These are phyloP conservation scores for Meyerozyma guilliermondii DNA, from an alignment of 1,139 yeast species.

Conservation along the genomic window DNA sequence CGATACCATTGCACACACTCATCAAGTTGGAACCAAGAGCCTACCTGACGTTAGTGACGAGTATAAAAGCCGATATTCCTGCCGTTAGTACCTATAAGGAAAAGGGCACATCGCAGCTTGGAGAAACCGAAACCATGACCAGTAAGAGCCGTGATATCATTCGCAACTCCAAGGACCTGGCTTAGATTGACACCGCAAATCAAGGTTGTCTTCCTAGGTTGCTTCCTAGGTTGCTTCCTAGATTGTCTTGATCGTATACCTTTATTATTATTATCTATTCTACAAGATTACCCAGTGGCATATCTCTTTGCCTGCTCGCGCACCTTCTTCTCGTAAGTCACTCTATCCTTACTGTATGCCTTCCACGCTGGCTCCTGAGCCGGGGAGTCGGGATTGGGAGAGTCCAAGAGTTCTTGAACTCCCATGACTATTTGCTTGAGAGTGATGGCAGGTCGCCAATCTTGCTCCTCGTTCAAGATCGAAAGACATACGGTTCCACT, in stretches of 20 bases:
- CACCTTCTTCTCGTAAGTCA: conserved; percentile 70
- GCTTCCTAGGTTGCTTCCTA: too few relatives aligned
- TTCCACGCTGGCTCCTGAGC: conserved; percentile 98
- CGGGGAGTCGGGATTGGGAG: conserved; percentile 93
- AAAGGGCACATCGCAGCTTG: conserved; percentile 80
- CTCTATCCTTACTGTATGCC: conserved; percentile 66
- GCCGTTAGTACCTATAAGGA: conserved; percentile 97
- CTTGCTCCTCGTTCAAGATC: conserved; percentile 91
- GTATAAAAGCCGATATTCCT: conserved; percentile 92
- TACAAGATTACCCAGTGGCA: conserved; percentile 25
- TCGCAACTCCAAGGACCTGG: conserved; percentile 5
- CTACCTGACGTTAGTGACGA: conserved; percentile 78
- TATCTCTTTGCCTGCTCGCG: conserved; percentile 77
- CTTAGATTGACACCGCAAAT: neutral
- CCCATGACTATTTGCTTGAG: conserved; percentile 87
- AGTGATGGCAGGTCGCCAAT: conserved; percentile 97
- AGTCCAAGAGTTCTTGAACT: conserved; percentile 82
- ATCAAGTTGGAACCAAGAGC: conserved; percentile 94
- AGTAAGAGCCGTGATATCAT: conserved; percentile 39
- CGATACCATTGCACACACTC: conserved; percentile 91
- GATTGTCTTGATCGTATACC: neutral
- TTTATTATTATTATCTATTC: neutral
- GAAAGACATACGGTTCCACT: conserved; percentile 93
- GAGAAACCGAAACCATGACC: conserved; percentile 40
- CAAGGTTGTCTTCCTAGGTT: too few relatives aligned